These are phyloP conservation scores for Wickerhamiella kurtzmanii DNA, from an alignment of 805 yeast species.

Conservation along the genomic window DNA sequence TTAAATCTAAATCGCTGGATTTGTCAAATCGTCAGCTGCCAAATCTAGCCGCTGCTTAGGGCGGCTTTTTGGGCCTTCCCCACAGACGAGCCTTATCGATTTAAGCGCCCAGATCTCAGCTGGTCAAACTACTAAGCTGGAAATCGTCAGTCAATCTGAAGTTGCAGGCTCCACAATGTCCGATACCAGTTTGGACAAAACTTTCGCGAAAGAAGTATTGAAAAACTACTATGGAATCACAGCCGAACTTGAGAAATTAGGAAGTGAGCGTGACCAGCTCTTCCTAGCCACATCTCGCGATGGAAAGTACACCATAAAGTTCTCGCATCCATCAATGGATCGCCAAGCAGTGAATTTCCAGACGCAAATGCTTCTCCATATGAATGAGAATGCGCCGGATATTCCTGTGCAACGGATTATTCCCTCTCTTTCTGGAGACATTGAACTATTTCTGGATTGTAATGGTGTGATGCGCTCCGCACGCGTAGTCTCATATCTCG, in stretches of 20 bases:
- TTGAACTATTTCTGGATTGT: neutral
- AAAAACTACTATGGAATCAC: neutral
- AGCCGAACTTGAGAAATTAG: constrained; percentile 2
- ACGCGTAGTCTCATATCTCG: constrained; percentile 5
- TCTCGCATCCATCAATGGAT: constrained; percentile 12
- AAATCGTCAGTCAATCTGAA: neutral
- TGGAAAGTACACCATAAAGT: constrained; percentile 5
- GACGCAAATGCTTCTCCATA: constrained; percentile 2
- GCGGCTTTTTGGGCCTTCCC: too few relatives aligned
- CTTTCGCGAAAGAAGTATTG: constrained; percentile 2
- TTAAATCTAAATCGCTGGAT: too few relatives aligned
- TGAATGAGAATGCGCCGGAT: constrained; percentile 5
- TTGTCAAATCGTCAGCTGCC: too few relatives aligned
- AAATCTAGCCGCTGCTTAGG: too few relatives aligned
- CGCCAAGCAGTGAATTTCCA: constrained; percentile 7
- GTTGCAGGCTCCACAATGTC: neutral
- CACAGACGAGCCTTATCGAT: too few relatives aligned
- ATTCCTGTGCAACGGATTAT: constrained; percentile 8
- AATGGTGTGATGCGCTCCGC: constrained; percentile 4
- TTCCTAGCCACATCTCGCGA: neutral
- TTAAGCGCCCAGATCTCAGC: too few relatives aligned
- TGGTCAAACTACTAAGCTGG: neutral
- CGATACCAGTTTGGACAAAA: neutral
- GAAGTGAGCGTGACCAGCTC: constrained; percentile 10
- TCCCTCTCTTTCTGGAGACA: neutral